Conservation (phyloP, 305 asterid species). For the Andrographis paniculata region DNA sequence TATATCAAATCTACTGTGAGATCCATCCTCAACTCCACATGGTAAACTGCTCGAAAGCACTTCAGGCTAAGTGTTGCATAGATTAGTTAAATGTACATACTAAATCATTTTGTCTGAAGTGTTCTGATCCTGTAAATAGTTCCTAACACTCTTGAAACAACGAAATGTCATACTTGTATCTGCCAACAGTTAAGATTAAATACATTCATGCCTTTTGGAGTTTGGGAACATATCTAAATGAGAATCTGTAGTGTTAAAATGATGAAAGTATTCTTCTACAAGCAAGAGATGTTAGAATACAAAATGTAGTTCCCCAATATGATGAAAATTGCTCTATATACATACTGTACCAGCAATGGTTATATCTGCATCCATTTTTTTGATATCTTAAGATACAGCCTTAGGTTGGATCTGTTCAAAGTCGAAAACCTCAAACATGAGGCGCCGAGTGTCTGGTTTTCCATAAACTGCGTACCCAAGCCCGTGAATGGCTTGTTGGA, state of each 20-base stretch:
- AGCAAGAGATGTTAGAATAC: background rate
- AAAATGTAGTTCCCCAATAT: background rate
- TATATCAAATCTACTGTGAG: constrained; percentile 55
- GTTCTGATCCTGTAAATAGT: background rate
- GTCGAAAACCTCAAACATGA: constrained; percentile 95
- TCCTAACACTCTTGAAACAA: too few relatives aligned
- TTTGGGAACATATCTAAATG: background rate
- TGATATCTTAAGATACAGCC: constrained; percentile 40
- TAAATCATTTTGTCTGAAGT: background rate
- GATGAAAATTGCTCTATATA: background rate
- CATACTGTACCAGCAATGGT: background rate
- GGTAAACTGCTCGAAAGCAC: background rate
- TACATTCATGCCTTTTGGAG: background rate
- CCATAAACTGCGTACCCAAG: constrained; percentile 79
- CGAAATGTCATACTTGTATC: too few relatives aligned
- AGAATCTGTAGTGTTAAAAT: background rate
- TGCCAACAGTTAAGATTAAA: too few relatives aligned
- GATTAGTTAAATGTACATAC: background rate
- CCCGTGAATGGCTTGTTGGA: constrained; percentile 94
- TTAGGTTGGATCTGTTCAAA: constrained; percentile 90
- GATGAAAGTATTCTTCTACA: background rate
- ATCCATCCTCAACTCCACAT: background rate
- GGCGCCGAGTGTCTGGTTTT: constrained; percentile 84
- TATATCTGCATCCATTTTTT: background rate
- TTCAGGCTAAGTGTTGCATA: background rate